These are phyloP conservation scores for Phytophthora cryptogea DNA, from an alignment of 352 stramenopile species.

Conservation along the genomic window DNA sequence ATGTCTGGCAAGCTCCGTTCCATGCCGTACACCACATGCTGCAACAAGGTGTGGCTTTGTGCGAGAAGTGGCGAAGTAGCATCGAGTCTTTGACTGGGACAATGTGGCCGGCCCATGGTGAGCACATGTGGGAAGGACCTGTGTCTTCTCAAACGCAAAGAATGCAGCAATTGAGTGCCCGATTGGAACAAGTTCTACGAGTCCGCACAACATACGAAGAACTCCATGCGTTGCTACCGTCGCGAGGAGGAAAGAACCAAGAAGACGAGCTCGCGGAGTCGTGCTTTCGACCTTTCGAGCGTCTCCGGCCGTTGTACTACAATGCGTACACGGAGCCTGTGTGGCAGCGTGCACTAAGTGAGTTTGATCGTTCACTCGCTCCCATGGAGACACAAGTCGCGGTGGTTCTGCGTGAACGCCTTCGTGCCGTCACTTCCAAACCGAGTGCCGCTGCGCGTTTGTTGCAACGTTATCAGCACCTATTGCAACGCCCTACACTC, in stretches of 20 bases:
- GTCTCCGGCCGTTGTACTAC: slow-evolving; percentile 82
- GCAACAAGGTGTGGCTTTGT: slow-evolving; percentile 66
- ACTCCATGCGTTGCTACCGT: slow-evolving; percentile 69
- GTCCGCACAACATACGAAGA: slow-evolving; percentile 90
- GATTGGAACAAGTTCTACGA: slow-evolving; percentile 82
- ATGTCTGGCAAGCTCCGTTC: slow-evolving; percentile 76
- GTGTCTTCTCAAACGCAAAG: slow-evolving; percentile 29
- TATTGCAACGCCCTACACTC: slow-evolving; percentile 83
- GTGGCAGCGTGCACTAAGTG: slow-evolving; percentile 73
- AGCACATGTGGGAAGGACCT: slow-evolving; percentile 75
- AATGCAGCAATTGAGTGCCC: slow-evolving; percentile 52
- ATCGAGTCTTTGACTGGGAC: slow-evolving; percentile 81
- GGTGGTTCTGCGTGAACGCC: slow-evolving; percentile 76
- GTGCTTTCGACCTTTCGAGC: slow-evolving; percentile 77
- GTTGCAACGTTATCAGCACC: slow-evolving; percentile 85
- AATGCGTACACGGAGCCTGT: slow-evolving; percentile 90
- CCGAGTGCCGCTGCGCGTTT: slow-evolving; percentile 74
- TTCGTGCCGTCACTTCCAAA: slow-evolving; percentile 61
- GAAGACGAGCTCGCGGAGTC: slow-evolving; percentile 43
- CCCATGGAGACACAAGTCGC: slow-evolving; percentile 87
- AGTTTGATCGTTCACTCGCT: slow-evolving; percentile 81
- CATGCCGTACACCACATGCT: slow-evolving; percentile 66
- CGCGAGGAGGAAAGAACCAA: slow-evolving; percentile 31
- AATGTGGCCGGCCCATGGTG: slow-evolving; percentile 79
- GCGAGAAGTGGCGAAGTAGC: slow-evolving; percentile 78